These are phyloP conservation scores for Sungouiella thailandica DNA, from an alignment of 805 yeast genomes.

Conservation along the genomic window DNA sequence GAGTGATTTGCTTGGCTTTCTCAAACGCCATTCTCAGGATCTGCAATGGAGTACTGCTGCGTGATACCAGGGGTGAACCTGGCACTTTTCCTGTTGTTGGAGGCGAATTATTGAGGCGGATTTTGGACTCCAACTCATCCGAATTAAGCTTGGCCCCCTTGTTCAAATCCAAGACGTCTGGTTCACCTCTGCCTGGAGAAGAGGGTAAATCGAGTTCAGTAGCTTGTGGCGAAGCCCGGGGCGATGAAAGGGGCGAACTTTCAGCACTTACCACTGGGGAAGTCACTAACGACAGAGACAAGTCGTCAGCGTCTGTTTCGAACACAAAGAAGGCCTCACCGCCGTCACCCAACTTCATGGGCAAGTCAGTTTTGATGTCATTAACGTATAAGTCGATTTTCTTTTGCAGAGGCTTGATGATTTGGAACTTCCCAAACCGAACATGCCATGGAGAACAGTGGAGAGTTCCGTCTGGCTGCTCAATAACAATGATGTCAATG, in stretches of 20 bases:
- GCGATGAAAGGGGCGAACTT: conserved; percentile 52
- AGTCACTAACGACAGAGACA: conserved; percentile 76
- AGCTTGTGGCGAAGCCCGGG: conserved; percentile 15
- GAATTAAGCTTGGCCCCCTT: conserved; percentile 5
- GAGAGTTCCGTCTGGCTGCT: conserved; percentile 74
- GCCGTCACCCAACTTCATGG: conserved; percentile 96
- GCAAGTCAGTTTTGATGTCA: conserved; percentile 72
- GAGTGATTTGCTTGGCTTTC: conserved; percentile 58
- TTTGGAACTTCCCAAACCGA: conserved; percentile 89
- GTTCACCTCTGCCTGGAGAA: conserved; percentile 15
- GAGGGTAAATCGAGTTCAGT: conserved; percentile 1
- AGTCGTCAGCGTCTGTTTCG: conserved; percentile 60
- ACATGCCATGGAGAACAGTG: conserved; percentile 97
- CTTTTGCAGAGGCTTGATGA: conserved; percentile 90
- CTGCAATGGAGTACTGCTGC: conserved; percentile 7
- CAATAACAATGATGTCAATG: conserved; percentile 91
- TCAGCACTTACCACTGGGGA: conserved; percentile 77
- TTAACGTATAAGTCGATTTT: conserved; percentile 87
- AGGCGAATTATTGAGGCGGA: conserved; percentile 17
- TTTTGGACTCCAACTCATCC: conserved; percentile 27
- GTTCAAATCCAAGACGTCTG: conserved; percentile 35
- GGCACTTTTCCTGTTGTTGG: conserved; percentile 8
- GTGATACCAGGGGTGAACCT: conserved; percentile 17
- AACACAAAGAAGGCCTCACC: conserved; percentile 98
- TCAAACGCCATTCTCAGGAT: conserved; percentile 40